phyloP scores from a whole-genome alignment of 208 protist species.

The Strigomonas galati region DNA sequence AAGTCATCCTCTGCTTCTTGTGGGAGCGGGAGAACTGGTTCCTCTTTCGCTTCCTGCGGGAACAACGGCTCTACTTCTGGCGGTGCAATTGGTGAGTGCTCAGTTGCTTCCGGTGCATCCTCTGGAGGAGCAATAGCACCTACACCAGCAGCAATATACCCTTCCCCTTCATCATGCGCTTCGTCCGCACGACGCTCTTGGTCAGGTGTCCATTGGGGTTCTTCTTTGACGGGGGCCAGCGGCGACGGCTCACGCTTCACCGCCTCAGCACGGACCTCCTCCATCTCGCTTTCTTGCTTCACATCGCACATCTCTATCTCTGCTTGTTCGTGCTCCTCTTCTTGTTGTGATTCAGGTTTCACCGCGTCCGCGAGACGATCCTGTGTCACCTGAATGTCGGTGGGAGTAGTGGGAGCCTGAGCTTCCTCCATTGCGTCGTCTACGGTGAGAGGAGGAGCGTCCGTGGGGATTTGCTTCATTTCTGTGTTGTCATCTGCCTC shows the following conservation, averaged over 20 bases:
- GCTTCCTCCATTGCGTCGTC: no score
- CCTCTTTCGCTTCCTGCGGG: neutral
- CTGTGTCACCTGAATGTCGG: no score
- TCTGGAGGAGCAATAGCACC: no score
- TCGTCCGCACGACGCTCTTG: no score
- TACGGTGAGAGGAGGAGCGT: no score
- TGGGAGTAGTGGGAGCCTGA: no score
- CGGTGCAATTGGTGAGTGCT: neutral
- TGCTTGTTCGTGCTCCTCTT: slow-evolving; percentile 5
- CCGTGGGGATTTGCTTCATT: no score
- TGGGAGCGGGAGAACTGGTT: neutral
- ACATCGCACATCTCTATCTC: neutral
- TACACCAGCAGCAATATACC: no score
- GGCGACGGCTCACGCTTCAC: neutral
- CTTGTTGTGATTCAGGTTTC: no score
- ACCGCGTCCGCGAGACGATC: no score
- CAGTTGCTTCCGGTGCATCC: neutral
- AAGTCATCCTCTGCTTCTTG: neutral
- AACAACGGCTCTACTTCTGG: neutral
- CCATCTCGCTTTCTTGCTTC: neutral
- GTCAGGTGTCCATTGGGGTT: neutral
- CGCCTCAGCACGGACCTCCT: slow-evolving; percentile 1
- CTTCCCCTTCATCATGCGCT: no score
- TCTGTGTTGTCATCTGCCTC: no score
- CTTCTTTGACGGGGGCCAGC: neutral